Conservation (phyloP, 345 rosid genomes). For the Fremontodendron californicum region DNA sequence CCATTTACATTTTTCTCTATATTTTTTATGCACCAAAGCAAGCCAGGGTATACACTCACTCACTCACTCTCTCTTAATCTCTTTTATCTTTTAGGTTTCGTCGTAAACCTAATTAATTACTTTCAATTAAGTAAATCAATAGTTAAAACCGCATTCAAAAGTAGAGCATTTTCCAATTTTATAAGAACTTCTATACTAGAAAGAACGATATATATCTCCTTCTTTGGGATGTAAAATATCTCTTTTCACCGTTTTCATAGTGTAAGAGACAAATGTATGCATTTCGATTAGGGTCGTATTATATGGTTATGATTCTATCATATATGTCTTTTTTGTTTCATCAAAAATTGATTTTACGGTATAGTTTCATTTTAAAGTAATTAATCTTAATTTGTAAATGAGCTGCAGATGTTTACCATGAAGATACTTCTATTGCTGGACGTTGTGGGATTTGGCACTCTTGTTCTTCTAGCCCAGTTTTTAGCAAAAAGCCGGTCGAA, state of each 20-base stretch:
- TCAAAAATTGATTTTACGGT: too few species aligned
- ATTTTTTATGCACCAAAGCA: conserved; percentile 33
- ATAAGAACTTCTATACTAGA: too few species aligned
- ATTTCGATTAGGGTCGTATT: too few species aligned
- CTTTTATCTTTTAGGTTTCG: background rate
- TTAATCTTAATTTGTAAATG: background rate
- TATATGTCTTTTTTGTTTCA: too few species aligned
- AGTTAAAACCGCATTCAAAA: too few species aligned
- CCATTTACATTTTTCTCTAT: conserved; percentile 31
- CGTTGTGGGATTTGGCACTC: conserved; percentile 40
- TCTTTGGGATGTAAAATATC: background rate
- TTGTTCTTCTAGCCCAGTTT: conserved; percentile 42
- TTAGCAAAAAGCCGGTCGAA: conserved; percentile 34
- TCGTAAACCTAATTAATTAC: too few species aligned
- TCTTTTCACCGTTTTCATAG: background rate
- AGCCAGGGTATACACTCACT: conserved; percentile 28
- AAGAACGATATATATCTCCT: too few species aligned
- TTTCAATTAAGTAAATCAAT: too few species aligned
- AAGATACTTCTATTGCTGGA: conserved; percentile 43
- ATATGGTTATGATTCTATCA: too few species aligned
- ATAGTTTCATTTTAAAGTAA: background rate
- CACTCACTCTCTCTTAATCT: background rate
- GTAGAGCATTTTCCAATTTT: too few species aligned
- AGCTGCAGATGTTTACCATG: conserved; percentile 40
- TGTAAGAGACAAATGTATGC: background rate